A percentile compares a stretch with the other conserved stretches of the same genome.
These are phyloP conservation scores for Zygotorulaspora florentina DNA, from an alignment of 805 yeast species.

Conservation along the genomic window DNA sequence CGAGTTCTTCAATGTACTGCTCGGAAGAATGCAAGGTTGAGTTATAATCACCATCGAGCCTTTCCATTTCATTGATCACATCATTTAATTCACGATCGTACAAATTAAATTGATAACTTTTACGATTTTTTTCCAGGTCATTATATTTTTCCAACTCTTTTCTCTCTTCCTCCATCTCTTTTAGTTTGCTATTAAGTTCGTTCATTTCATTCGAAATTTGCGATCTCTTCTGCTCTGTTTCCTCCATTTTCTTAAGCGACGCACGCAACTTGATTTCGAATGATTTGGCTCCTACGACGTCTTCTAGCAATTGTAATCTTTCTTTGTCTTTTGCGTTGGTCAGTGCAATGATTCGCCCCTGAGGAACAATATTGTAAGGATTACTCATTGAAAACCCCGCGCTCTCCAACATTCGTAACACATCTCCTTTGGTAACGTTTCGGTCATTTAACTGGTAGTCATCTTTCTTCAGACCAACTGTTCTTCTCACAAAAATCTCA, in stretches of 20 bases:
- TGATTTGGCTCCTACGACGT: conserved; percentile 91
- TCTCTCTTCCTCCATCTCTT: conserved; percentile 77
- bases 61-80: conserved; percentile 55
- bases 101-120: conserved; percentile 67
- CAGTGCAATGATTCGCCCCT: conserved; percentile 82
- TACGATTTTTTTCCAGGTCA: conserved; percentile 58
- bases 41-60: conserved; percentile 54
- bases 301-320: conserved; percentile 72
- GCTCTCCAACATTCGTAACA: conserved; percentile 76
- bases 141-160: conserved; percentile 70
- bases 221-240: conserved; percentile 62
- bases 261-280: conserved; percentile 80
- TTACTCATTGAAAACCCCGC: conserved; percentile 90
- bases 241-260: conserved; percentile 72
- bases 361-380: conserved; percentile 96
- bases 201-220: conserved; percentile 70
- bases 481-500: conserved; percentile 74
- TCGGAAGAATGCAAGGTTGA: conserved; percentile 50
- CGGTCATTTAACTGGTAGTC: conserved; percentile 82
- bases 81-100: conserved; percentile 72
- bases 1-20: conserved; percentile 50
- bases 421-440: conserved; percentile 73
- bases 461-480: conserved; percentile 90
- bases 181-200: conserved; percentile 65
- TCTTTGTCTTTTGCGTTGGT: conserved; percentile 88